Percentiles rank a stretch among this genome's conserved stretches.
Conservation (phyloP, 2,329 filamentous ascomycete species). For the Talaromyces sp. region DNA sequence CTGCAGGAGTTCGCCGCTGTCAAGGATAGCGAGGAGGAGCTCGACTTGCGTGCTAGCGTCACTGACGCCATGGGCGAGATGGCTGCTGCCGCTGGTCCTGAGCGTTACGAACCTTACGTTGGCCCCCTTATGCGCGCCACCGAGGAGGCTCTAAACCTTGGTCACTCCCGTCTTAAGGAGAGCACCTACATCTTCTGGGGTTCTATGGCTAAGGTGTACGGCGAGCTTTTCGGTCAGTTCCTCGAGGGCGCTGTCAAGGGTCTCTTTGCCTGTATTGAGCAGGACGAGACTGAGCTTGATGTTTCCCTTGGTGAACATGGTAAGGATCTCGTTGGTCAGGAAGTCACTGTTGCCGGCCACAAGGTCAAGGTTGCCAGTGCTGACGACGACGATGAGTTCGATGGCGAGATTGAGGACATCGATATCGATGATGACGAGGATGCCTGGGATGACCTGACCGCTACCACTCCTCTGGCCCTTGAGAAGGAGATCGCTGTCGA, state of each 20-base stretch:
- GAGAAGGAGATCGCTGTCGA: slow-evolving; percentile 98
- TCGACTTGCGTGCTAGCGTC: slow-evolving; percentile 85
- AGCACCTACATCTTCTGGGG: slow-evolving; percentile 98
- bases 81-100: slow-evolving; percentile 80
- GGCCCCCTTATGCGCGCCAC: slow-evolving; percentile 87
- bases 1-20: slow-evolving; percentile 80
- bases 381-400: slow-evolving; percentile 63
- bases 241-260: slow-evolving; percentile 51
- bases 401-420: slow-evolving; percentile 63
- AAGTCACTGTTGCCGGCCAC: slow-evolving; percentile 77
- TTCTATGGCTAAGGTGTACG: slow-evolving; percentile 90
- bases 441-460: slow-evolving; percentile 80
- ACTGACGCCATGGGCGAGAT: slow-evolving; percentile 94
- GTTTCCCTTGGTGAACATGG: slow-evolving; percentile 74
- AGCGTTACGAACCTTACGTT: slow-evolving; percentile 89
- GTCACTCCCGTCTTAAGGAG: slow-evolving; percentile 88
- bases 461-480: slow-evolving; percentile 84
- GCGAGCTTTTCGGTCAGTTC: slow-evolving; percentile 60
- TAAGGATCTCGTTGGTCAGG: slow-evolving; percentile 72
- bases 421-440: slow-evolving; percentile 78
- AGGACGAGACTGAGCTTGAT: slow-evolving; percentile 83
- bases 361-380: slow-evolving; percentile 78
- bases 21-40: slow-evolving; percentile 86
- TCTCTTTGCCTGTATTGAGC: slow-evolving; percentile 80
- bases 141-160: slow-evolving; percentile 85